Conservation (phyloP, 2,329 filamentous ascomycete species). For the Metarhizium anisopliae region DNA sequence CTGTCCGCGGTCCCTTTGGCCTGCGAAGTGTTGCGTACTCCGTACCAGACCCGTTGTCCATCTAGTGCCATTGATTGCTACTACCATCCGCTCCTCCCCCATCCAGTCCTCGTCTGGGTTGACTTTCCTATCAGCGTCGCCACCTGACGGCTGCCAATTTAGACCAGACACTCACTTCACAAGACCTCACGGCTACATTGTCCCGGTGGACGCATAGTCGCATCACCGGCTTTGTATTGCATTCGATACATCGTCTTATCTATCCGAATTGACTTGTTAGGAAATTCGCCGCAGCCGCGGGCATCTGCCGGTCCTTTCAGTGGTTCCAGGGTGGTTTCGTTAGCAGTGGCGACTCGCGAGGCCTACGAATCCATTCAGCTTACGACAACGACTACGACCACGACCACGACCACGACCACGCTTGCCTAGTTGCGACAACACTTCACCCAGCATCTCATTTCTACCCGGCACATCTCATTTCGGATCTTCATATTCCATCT, state of each 20-base stretch:
- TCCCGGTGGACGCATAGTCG: not conserved
- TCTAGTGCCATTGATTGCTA: not conserved
- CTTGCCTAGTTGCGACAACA: not conserved
- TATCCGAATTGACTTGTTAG: not conserved
- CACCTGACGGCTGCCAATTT: not conserved
- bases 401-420: conserved; percentile 6
- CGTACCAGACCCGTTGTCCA: not conserved
- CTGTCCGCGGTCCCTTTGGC: not conserved
- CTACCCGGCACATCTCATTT: not conserved
- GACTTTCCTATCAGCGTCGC: conserved; percentile 2
- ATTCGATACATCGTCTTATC: not conserved
- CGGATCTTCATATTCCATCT: not conserved
- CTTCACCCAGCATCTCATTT: not conserved
- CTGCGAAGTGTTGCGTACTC: no score
- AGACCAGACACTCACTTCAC: not conserved
- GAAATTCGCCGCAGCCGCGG: conserved; percentile 3
- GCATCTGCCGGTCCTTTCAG: conserved; percentile 3
- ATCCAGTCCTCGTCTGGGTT: not conserved
- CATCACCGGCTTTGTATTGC: not conserved
- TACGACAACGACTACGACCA: conserved; percentile 8
- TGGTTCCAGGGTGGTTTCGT: not conserved
- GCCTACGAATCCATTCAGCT: conserved; percentile 8
- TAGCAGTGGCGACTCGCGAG: conserved; percentile 6
- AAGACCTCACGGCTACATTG: not conserved
- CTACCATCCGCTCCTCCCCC: not conserved